These are phyloP conservation scores for Jimgerdemannia lactiflua DNA, from an alignment of 192 early-diverging fungal genomes.

Conservation along the genomic window DNA sequence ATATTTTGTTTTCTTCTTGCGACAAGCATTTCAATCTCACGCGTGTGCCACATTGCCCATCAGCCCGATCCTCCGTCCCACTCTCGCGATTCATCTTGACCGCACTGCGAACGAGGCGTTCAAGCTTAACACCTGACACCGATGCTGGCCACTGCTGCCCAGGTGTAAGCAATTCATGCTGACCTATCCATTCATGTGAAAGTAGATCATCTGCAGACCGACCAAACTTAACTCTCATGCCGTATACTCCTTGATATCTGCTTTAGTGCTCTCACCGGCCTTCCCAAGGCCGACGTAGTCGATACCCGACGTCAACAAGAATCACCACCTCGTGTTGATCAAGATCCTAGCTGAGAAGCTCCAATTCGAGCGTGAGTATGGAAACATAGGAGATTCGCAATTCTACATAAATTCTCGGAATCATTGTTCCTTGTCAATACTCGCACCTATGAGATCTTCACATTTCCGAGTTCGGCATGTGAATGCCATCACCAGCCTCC, in stretches of 20 bases:
- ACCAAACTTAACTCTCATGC: too few species aligned
- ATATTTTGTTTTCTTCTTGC: too few species aligned
- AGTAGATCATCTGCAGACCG: too few species aligned
- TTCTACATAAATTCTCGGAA: not conserved
- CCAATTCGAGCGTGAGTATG: slow-evolving; percentile 47
- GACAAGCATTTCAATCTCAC: too few species aligned
- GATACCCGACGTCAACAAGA: slow-evolving; percentile 31
- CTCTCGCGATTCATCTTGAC: slow-evolving; percentile 96
- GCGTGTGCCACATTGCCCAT: too few species aligned
- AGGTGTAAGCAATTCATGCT: slow-evolving; percentile 34
- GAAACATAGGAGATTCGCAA: too few species aligned
- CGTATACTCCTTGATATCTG: not conserved
- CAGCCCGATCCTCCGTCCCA: slow-evolving; percentile 90
- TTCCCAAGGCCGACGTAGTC: slow-evolving; percentile 14
- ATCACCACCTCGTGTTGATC: slow-evolving; percentile 85
- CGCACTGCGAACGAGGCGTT: slow-evolving; percentile 73
- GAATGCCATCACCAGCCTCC: slow-evolving; percentile 32
- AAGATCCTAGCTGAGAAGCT: slow-evolving; percentile 76
- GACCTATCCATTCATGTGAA: too few species aligned
- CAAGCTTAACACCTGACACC: slow-evolving; percentile 96
- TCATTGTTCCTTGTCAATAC: too few species aligned
- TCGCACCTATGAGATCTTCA: too few species aligned
- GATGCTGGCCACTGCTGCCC: slow-evolving; percentile 72
- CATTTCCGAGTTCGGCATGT: too few species aligned
- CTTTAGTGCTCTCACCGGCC: slow-evolving; percentile 17